A percentile compares a stretch with the other conserved stretches of the same genome.
Evolutionary conservation across 2,329 filamentous ascomycete species (phyloP).

Genomic region (Calonectria pteridis): DNA sequence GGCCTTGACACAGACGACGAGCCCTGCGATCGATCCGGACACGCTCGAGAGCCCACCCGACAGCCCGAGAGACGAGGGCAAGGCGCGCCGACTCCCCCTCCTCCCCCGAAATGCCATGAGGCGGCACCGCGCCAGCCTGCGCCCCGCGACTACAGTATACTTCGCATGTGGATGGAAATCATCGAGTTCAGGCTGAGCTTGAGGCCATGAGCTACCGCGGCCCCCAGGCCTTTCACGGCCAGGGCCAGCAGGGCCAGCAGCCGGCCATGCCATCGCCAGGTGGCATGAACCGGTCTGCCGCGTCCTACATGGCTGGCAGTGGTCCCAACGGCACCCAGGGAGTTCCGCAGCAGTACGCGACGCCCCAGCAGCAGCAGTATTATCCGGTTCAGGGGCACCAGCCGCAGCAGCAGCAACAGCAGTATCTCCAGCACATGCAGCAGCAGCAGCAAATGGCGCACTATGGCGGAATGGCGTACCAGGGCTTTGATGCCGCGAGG

Average conservation of each 20-base stretch:
- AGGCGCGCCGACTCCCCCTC: conserved; percentile 8
- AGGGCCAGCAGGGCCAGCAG: conserved; percentile 45
- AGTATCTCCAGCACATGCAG: conserved; percentile 40
- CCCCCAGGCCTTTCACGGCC: conserved; percentile 45
- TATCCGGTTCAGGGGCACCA: conserved; percentile 41
- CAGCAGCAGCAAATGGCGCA: conserved; percentile 40
- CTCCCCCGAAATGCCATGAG: conserved; percentile 38
- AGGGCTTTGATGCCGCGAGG: conserved; percentile 39
- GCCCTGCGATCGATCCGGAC: not conserved
- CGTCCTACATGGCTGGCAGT: conserved; percentile 32
- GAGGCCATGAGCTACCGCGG: conserved; percentile 53
- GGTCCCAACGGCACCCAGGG: conserved; percentile 21
- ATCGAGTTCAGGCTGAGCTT: conserved; percentile 27
- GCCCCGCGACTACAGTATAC: conserved; percentile 43
- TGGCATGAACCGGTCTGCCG: conserved; percentile 35
- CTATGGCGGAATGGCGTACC: conserved; percentile 41
- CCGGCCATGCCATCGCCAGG: conserved; percentile 30
- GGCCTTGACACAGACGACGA: conserved; percentile 17
- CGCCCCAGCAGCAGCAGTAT: conserved; percentile 45
- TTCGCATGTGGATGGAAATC: conserved; percentile 36
- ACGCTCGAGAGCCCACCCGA: conserved; percentile 4
- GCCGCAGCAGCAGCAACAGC: conserved; percentile 43
- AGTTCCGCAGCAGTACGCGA: conserved; percentile 45
- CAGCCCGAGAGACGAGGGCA: conserved; percentile 5
- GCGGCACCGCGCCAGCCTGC: conserved; percentile 45